Conservation (phyloP, 345 rosid genomes). For the Brassica carinata region DNA sequence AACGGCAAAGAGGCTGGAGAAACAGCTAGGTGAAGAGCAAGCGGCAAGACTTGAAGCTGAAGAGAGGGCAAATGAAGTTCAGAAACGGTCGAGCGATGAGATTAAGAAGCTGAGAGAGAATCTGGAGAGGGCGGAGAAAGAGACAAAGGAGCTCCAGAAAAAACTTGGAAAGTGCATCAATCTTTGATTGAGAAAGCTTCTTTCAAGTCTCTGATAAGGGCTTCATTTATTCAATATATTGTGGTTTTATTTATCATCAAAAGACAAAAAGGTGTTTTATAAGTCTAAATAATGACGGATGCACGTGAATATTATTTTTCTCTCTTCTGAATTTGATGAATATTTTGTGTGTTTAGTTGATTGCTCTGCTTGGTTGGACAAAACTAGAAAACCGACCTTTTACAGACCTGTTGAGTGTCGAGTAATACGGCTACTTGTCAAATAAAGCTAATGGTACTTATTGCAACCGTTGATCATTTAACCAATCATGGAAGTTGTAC, state of each 20-base stretch:
- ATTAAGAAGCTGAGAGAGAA: conserved; percentile 72
- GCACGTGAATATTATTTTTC: neutral
- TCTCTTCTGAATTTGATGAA: neutral
- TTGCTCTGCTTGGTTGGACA: neutral
- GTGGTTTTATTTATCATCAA: conserved; percentile 15
- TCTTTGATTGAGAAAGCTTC: conserved; percentile 45
- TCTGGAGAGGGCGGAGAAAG: conserved; percentile 66
- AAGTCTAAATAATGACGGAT: neutral
- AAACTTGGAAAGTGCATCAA: conserved; percentile 56
- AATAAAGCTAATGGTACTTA: neutral
- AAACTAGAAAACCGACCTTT: neutral
- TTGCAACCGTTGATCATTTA: neutral
- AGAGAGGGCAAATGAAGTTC: conserved; percentile 56
- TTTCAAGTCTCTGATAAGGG: neutral
- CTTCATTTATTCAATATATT: neutral
- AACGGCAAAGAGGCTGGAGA: conserved; percentile 67
- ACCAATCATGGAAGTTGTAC: neutral
- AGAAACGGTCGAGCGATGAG: conserved; percentile 69
- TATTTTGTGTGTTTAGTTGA: neutral
- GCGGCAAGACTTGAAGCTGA: conserved; percentile 76
- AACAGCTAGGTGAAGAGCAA: conserved; percentile 75
- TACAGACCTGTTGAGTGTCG: neutral
- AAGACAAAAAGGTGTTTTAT: neutral
- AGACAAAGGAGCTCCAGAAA: conserved; percentile 65
- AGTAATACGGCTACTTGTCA: neutral